phyloP scores from a whole-genome alignment of 2,329 filamentous ascomycete genomes.

The Hymenoscyphus infarciens region DNA sequence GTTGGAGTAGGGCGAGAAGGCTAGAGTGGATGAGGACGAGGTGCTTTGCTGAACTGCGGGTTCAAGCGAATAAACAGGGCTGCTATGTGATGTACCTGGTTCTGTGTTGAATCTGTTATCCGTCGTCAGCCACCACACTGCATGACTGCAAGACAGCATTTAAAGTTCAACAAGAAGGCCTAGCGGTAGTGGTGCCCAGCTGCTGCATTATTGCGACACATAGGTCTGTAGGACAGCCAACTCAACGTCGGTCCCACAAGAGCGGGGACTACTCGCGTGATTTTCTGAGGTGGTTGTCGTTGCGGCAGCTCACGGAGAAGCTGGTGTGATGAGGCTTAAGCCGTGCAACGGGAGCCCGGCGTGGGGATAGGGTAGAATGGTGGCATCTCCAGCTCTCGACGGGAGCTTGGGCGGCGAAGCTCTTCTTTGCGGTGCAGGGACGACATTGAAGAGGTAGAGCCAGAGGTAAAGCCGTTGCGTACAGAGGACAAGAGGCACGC shows the following conservation, averaged over 20 bases:
- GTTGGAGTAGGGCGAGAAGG: slow-evolving; percentile 32
- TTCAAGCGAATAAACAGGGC: slow-evolving; percentile 36
- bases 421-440: slow-evolving; percentile 20
- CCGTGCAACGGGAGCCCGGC: slow-evolving; percentile 28
- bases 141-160: slow-evolving; percentile 31
- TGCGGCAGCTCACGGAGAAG: slow-evolving; percentile 24
- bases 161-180: slow-evolving; percentile 27
- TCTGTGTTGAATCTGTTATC: slow-evolving; percentile 35
- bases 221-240: slow-evolving; percentile 28
- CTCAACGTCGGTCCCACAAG: slow-evolving; percentile 28
- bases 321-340: slow-evolving; percentile 33
- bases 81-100: slow-evolving; percentile 31
- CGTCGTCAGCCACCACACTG: slow-evolving; percentile 31
- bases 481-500: slow-evolving; percentile 19
- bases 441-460: slow-evolving; percentile 17
- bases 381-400: slow-evolving; percentile 27
- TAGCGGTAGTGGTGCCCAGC: slow-evolving; percentile 28
- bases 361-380: slow-evolving; percentile 27
- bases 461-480: slow-evolving; percentile 11
- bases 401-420: slow-evolving; percentile 21
- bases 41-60: slow-evolving; percentile 31
- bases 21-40: slow-evolving; percentile 30
- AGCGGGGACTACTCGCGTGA: slow-evolving; percentile 34
- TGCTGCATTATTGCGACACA: slow-evolving; percentile 23
- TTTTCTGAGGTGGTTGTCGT: slow-evolving; percentile 16